These are phyloP conservation scores for Ophiocordyceps camponoti-saundersi DNA, from an alignment of 2,329 filamentous ascomycete genomes.

Conservation along the genomic window DNA sequence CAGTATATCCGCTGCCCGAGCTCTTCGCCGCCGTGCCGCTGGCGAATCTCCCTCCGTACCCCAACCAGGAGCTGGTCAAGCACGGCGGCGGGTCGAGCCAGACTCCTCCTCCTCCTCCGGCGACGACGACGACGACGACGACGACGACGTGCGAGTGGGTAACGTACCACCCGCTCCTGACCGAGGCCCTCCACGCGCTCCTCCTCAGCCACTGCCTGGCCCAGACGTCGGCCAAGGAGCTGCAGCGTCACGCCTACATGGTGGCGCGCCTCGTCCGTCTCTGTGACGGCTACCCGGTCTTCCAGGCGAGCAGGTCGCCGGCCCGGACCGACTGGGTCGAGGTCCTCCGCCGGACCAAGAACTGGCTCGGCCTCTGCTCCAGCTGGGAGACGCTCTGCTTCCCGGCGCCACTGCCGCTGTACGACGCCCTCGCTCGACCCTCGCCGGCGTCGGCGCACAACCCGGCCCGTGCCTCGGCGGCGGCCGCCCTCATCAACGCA, in stretches of 20 bases:
- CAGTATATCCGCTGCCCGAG: slow-evolving; percentile 31
- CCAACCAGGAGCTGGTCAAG: slow-evolving; percentile 23
- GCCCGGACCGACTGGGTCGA: slow-evolving; percentile 70
- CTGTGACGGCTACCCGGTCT: slow-evolving; percentile 65
- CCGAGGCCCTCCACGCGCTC: slow-evolving; percentile 61
- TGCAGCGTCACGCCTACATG: slow-evolving; percentile 67
- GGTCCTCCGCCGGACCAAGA: slow-evolving; percentile 46
- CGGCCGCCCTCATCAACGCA: slow-evolving; percentile 8
- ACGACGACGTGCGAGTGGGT: slow-evolving; percentile 15
- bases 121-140: slow-evolving; percentile 3
- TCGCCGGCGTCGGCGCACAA: slow-evolving; percentile 4
- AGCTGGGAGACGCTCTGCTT: slow-evolving; percentile 58
- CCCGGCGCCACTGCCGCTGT: slow-evolving; percentile 34
- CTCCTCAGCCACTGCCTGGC: slow-evolving; percentile 65
- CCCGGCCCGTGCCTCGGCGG: slow-evolving; percentile 3
- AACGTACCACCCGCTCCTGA: slow-evolving; percentile 68
- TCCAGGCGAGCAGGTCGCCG: slow-evolving; percentile 54
- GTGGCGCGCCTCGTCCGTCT: slow-evolving; percentile 58
- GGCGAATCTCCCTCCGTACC: slow-evolving; percentile 49
- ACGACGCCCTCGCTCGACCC: slow-evolving; percentile 3
- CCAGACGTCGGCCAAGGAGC: slow-evolving; percentile 62
- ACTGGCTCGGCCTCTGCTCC: slow-evolving; percentile 49
- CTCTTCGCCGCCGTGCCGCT: slow-evolving; percentile 58
- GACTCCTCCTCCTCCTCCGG: neutral
- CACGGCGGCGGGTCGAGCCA: slow-evolving; percentile 1